Base-by-base conservation (phyloP, 345 rosid species). In the Gossypium bickii region DNA sequence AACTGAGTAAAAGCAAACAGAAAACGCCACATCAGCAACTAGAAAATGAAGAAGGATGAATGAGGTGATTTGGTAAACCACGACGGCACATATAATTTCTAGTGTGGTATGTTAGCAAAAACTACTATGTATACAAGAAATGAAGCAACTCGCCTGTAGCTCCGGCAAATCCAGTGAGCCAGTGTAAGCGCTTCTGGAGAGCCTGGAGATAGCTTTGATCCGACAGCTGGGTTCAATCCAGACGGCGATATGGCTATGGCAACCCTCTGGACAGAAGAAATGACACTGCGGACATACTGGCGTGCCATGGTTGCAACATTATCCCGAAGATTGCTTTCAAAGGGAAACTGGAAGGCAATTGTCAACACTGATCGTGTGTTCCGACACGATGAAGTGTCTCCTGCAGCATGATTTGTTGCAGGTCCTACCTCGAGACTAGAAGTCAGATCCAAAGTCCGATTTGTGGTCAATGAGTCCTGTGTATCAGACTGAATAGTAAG, bases 331-430 rank as follows among this genome's bases (percentile, higher is more conserved):
- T 83, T 88, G 87, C 83, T 86, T 73, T 96, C 98, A 59, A 90
- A 93, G 15, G 98, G 98, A 86, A 96, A 92, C 79, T 96, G 99
- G 79, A 96, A 93, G 48, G 99, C 99, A 17, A 96, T 93, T 6
- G 98, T 93, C 83, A 96, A 85, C 58, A 96, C 92, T 2, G 97
- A 96, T 71, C 99, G 90, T 17, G 88, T 65, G 72, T 78, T 80
- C 7, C 79, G 86, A 74, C 81, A 66, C 11, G 89, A 67, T 18
- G 80, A 75, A 13, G 82, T 84, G 79, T 88, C 93, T 51, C 89
- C 95, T 5, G 88, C 52, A 18, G 85, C 71, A 71, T 77, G 76
- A 63, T 85, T 86, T 49, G 90, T 79, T 10, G 86, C 85, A 34
- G 93, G 83, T 41, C 98, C 94, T 22, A 90, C 95, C 85, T 93